phyloP scores from a whole-genome alignment of 176 grass and related monocot species.

The Ananas comosus region DNA sequence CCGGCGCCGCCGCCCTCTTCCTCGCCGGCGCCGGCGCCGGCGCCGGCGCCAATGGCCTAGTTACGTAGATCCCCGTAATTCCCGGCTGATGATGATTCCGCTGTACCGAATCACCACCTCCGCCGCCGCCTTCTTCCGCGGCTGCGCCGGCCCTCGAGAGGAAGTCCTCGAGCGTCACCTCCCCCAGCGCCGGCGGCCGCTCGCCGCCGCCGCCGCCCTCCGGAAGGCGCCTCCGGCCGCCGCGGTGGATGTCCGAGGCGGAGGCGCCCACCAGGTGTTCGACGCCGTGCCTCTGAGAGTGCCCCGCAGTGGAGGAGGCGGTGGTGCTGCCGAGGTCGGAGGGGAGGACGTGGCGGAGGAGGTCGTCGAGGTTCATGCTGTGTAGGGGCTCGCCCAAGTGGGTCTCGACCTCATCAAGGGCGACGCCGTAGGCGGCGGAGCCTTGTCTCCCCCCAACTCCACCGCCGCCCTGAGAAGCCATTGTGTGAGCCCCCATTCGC shows the following conservation, averaged over 20 bases:
- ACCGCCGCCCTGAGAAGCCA: not conserved
- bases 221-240: not conserved
- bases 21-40: constrained; percentile 1
- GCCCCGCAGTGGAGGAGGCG: not conserved
- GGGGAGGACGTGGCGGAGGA: constrained; percentile 14
- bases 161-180: constrained; percentile 26
- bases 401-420: constrained; percentile 20
- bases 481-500: not conserved
- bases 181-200: not conserved
- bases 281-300: constrained; percentile 12
- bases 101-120: constrained; percentile 7
- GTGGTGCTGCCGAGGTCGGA: not conserved
- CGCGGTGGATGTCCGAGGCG: constrained; percentile 13
- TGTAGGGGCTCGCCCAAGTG: constrained; percentile 19
- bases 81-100: not conserved
- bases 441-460: no score
- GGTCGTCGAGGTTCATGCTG: constrained; percentile 26
- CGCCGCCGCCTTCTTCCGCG: not conserved
- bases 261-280: no score
- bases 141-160: constrained; percentile 4
- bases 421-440: constrained; percentile 1
- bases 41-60: not conserved
- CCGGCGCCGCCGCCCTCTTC: constrained; percentile 5
- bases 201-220: not conserved
- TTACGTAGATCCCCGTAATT: not conserved